Base-by-base conservation (phyloP, 1,139 yeast species). In the Debaryomycetaceae sp. region DNA sequence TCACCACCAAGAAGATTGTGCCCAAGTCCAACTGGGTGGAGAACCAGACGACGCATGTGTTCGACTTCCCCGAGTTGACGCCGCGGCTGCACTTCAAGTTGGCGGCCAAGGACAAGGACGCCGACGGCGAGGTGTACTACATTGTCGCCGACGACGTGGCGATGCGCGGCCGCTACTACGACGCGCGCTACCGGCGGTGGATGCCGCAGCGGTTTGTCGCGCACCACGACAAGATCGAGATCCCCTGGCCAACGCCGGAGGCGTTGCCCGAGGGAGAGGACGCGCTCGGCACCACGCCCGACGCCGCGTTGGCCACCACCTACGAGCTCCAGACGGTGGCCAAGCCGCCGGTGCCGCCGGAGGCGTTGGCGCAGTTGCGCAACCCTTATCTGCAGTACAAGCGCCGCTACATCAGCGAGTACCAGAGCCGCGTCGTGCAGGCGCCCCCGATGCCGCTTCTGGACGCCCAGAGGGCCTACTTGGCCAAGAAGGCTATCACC, bases 201-300 rank as follows among this genome's bases (percentile, higher is more conserved):
- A 62, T 86, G 63, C 95, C 95, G 15, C 73, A 73, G 40, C 75
- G 97, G 58, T 74, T 76, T 42, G 86, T 89, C 11, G 75, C 71
- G 43, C 70, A 75, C 43, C 88, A 85, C 45, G 74, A 75, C 25
- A 67, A 72, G 29, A 62, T 85, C 35, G 75, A 77, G 29, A 77
- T 89, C 33, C 96, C 97, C 34, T 89, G 95, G 94, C 97, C 97
- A 26, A 72, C 76, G 42, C 95, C 95, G 2, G 80, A 77, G 22
- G 65, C 70, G 6, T 59, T 64, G n/a, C 48, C 57, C 2, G 72
- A 71, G 42, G n/a, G n/a, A n/a, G 83, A 78, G 34, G 85, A 83
- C 31, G 57, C 56, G 10, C 59, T 76, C 35, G 62, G 72, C 3
- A 85, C 96, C 0, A 55, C 58, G 9, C 73, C 76, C 28, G 78